A percentile compares a stretch with the other conserved stretches of the same genome.
Evolutionary conservation across 2,329 filamentous ascomycete genomes (phyloP).

Genomic region (Hypomyces perniciosus): DNA sequence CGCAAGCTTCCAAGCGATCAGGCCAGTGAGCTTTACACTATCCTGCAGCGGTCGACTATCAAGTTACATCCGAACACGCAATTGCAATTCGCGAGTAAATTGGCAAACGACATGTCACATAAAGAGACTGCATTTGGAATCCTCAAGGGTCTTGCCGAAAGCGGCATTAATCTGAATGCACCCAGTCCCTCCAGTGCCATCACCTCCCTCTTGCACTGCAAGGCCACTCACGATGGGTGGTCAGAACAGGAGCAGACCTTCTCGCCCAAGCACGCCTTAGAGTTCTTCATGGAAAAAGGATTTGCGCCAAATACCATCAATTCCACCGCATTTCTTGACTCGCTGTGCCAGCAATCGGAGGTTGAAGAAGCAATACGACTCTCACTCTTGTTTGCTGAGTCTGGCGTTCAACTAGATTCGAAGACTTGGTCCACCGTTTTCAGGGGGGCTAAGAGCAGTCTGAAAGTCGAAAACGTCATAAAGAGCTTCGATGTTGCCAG

Average conservation of each 20-base stretch:
- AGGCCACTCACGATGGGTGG: conserved; percentile 17
- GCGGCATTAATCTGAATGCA: conserved; percentile 39
- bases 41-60: conserved; percentile 25
- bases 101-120: conserved; percentile 35
- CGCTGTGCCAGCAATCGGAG: conserved; percentile 53
- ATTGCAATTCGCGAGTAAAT: conserved; percentile 40
- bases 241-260: conserved; percentile 19
- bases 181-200: conserved; percentile 47
- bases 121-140: conserved; percentile 41
- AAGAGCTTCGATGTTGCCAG: conserved; percentile 33
- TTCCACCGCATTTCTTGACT: conserved; percentile 64
- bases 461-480: conserved; percentile 47
- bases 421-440: conserved; percentile 66
- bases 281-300: conserved; percentile 51
- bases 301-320: conserved; percentile 56
- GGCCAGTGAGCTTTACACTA: conserved; percentile 29
- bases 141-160: conserved; percentile 29
- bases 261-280: conserved; percentile 26
- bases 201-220: conserved; percentile 49
- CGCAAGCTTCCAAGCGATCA: conserved; percentile 25
- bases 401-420: conserved; percentile 54
- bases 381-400: conserved; percentile 28
- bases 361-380: conserved; percentile 31
- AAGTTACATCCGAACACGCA: conserved; percentile 37
- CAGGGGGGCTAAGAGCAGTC: conserved; percentile 57